Evolutionary conservation across 2,329 filamentous ascomycete genomes (phyloP), one percentile per base, ranked within the genome.

Genomic region (Neonectria ditissima): DNA sequence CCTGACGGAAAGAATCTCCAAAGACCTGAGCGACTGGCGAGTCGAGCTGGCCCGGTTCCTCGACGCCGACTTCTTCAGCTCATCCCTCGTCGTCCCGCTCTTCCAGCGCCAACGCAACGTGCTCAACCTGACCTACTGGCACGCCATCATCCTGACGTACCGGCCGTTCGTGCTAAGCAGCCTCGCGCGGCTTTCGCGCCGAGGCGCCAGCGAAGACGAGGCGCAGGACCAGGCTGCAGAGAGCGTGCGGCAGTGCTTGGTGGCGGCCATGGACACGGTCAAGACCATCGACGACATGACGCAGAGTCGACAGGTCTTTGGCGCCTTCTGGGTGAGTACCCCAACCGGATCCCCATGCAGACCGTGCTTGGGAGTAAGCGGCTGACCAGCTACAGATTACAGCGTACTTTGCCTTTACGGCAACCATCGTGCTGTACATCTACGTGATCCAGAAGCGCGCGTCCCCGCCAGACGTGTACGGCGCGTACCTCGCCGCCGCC

Each of bases 81-180:
- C 72, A 2, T 67, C 77, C 0, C 69, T 79, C 2, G 69, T 81
- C 2, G 71, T 77, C 3, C 78, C 79, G 1, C 79, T 81, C 6
- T 81, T 79, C 45, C 79, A 80, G 53, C 74, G 81, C 0, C 80
- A 82, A 55, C 75, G 78, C 0, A 80, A 81, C 24, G 78, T 82
- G 0, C 66, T 82, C 1, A 81, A 80, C 43, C 62, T 82, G 4
- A 76, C 80, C 1, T 82, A 79, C 50, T 81, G 79, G 78, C 81
- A 82, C 54, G 77, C 80, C 2, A 73, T 78, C 13, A 80, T 82
- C 5, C 75, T 82, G 3, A 77, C 76, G 0, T 74, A 81, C 47
- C 71, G 81, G 0, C 80, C 78, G 5, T 78, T 78, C 13, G 69
- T 82, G 0, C 59, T 79, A 0, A 79, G 75, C 10, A 79, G 78